Evolutionary conservation across 148 eudicot species (phyloP), one percentile per base, ranked within the genome.

Genomic region (Salicornia ramosissima): DNA sequence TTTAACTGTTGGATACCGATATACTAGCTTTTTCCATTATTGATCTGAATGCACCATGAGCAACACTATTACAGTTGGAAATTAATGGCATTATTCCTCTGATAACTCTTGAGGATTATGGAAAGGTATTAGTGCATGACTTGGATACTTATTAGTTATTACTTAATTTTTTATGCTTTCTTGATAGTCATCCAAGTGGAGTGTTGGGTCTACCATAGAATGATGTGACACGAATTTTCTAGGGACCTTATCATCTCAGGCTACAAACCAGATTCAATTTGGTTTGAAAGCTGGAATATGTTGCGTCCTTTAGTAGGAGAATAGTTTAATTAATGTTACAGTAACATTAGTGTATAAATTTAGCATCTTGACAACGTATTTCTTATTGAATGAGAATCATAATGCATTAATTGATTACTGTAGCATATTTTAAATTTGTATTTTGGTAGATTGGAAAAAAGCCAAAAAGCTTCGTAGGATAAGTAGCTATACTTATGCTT

Each of bases 361-460:
- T 53, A 53, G 16, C 16, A 57, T 29, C 9, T 15, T 15, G 42
- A 29, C 18, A 6, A 16, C 12, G 5, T 31, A 40, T 30, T 58
- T 33, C 63, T 58, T 31, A 63, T 39, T 40, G 24, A 40, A 69
- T 65, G 64, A 64, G 26, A 31, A 25, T 55, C 2, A 50, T 15
- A 21, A 60, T 40, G 24, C 11, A 0, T 66, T 13, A 13, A 11
- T 56, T 55, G 31, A 57, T 57, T 13, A 29, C 15, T 26, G 19
- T 57, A 10, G 1, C 40, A 30, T 4, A 14, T 6, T n/a, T n/a
- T n/a, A n/a, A n/a, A n/a, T n/a, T 4, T 3, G 0, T 30, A 1
- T 4, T 15, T 0, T 33, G 42, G 1, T 59, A 33, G 64, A 18
- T 30, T 18, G 3, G 31, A 13, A 21, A 5, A 30, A 26, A 21